Evolutionary conservation across 495 filamentous ascomycete genomes (phyloP), one percentile per base, ranked within the genome.

Genomic region (Penicillium psychrofluorescens): DNA sequence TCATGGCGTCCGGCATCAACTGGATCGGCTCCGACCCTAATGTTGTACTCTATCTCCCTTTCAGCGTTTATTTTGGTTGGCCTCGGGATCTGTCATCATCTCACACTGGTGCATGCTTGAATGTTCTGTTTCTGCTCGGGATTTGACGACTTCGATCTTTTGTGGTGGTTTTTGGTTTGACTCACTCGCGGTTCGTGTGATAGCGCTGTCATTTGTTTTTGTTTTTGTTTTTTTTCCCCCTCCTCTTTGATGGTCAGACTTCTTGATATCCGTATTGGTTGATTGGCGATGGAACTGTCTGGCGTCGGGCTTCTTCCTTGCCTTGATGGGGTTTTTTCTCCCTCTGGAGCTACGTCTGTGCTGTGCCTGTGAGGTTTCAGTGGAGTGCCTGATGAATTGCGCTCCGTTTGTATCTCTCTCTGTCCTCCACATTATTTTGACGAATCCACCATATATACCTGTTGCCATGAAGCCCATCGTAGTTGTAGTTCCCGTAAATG

Each of bases 241-340:
- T 31, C 51, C 22, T 14, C 40, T 42, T 34, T 44, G 37, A 43
- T 50, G 34, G 46, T 44, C 40, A 44, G 47, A 43, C 51, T 46
- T 50, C 46, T 66, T 68, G 64, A 70, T 70, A 70, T 68, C 64
- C 64, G 59, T 60, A 54, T 63, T 54, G 56, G 36, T 49, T 40
- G 22, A 22, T 51, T 45, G 64, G 64, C 63, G 63, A 67, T 53
- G 58, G 61, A 55, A 52, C 52, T 55, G 22, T 22, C 22, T 3
- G 63, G 63, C 64, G 61, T 67, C 53, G 45, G 58, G 56, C 39
- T 55, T 53, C 43, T 50, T 56, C 38, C 11, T 50, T 33, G 49
- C 6, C 22, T 22, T 22, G 22, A 22, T 22, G 22, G 22, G 4
- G 22, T 2, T 2, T 22, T 22, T 22, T 22, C 4, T 4, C 22